These are phyloP conservation scores for Populus tremula DNA, from an alignment of 345 rosid genomes.

Conservation along the genomic window DNA sequence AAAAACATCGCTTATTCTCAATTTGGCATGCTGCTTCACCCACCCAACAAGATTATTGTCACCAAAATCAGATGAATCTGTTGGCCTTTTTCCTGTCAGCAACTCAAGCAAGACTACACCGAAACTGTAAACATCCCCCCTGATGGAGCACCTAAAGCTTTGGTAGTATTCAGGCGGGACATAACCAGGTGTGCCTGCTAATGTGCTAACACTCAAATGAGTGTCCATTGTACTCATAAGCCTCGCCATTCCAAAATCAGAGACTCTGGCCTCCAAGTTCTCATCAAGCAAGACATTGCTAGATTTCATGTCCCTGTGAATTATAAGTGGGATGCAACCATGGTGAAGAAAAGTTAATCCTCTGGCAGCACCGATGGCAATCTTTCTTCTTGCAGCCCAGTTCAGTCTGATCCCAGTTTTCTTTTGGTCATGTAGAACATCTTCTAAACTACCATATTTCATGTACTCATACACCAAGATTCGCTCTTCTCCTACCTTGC, in stretches of 20 bases:
- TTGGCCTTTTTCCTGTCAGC: conserved; percentile 83
- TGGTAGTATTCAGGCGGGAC: conserved; percentile 98
- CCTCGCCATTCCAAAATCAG: conserved; percentile 98
- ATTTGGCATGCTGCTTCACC: conserved; percentile 89
- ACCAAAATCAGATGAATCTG: conserved; percentile 92
- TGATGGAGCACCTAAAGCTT: conserved; percentile 81
- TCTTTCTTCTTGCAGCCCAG: conserved; percentile 79
- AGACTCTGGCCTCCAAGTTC: conserved; percentile 84
- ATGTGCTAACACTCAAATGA: conserved; percentile 92
- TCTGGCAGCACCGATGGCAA: conserved; percentile 87
- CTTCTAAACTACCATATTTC: conserved; percentile 92
- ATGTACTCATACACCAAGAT: conserved; percentile 93
- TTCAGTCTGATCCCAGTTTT: conserved; percentile 65
- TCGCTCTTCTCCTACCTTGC: conserved; percentile 89
- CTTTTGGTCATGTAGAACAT: conserved; percentile 70
- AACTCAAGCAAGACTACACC: conserved; percentile 92
- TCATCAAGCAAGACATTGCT: conserved; percentile 90
- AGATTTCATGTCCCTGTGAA: conserved; percentile 97
- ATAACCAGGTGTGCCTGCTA: conserved; percentile 96
- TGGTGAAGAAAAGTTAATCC: conserved; percentile 93
- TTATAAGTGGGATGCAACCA: conserved; percentile 79
- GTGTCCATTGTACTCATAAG: conserved; percentile 87
- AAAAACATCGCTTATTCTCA: conserved; percentile 66
- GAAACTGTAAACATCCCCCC: conserved; percentile 92
- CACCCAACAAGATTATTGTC: conserved; percentile 97